A percentile compares a stretch with the other conserved stretches of the same genome.
Conservation (phyloP, 768 basidiomycete species). For the Podaxis rugospora region DNA sequence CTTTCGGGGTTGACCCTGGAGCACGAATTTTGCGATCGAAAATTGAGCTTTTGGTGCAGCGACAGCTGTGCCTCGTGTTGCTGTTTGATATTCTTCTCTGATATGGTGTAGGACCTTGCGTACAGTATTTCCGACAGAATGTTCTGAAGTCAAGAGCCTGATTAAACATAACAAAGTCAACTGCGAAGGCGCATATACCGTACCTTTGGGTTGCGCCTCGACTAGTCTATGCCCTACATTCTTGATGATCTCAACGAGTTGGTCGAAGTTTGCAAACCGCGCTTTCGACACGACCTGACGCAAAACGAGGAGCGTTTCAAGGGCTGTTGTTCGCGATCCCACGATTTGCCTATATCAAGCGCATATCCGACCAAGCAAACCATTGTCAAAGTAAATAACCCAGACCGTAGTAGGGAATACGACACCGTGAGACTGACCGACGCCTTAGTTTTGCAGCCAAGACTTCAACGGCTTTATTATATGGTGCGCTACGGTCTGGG, state of each 20-base stretch:
- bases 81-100: constrained; percentile 90
- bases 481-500: constrained; percentile 32
- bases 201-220: constrained; percentile 95
- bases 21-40: constrained; percentile 81
- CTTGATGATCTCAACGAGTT: constrained; percentile 76
- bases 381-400: not conserved
- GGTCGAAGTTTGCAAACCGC: constrained; percentile 81
- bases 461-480: constrained; percentile 60
- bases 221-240: constrained; percentile 75
- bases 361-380: not conserved
- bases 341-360: constrained; percentile 68
- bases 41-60: constrained; percentile 37
- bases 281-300: constrained; percentile 88
- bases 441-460: constrained; percentile 67
- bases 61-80: constrained; percentile 44
- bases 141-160: constrained; percentile 48
- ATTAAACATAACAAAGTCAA: not conserved
- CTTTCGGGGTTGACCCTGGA: constrained; percentile 69
- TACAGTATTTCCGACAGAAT: constrained; percentile 92
- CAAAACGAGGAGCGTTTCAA: constrained; percentile 85
- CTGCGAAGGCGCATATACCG: constrained; percentile 2
- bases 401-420: constrained; percentile 9
- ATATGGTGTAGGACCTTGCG: constrained; percentile 91
- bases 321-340: constrained; percentile 83
- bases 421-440: constrained; percentile 45